Percentiles rank a stretch among this genome's conserved stretches.
phyloP scores from a whole-genome alignment of 1,139 yeast genomes.

The Meyerozyma sp. region DNA sequence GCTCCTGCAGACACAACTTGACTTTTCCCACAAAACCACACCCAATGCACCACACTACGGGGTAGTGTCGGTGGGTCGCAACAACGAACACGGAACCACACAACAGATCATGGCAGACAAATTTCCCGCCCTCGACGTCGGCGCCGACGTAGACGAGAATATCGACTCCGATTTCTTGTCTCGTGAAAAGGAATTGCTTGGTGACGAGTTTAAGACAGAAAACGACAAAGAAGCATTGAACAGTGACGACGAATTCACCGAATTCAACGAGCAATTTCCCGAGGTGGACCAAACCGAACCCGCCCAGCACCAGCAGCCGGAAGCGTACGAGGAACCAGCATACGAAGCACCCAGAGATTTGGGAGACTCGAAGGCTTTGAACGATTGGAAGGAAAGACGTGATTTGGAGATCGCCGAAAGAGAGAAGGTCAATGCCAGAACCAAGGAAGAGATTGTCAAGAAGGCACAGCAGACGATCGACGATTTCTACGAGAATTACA shows the following conservation, averaged over 20 bases:
- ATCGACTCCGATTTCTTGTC: constrained; percentile 61
- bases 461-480: constrained; percentile 87
- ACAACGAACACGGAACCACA: constrained; percentile 1
- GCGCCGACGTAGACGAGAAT: constrained; percentile 25
- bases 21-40: no score
- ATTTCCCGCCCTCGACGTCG: constrained; percentile 74
- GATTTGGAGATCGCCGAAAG: constrained; percentile 77
- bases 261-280: constrained; percentile 65
- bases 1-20: neutral
- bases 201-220: constrained; percentile 74
- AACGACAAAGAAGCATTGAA: constrained; percentile 54
- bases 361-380: constrained; percentile 53
- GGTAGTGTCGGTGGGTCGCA: neutral
- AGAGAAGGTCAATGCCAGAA: constrained; percentile 66
- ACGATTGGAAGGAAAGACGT: constrained; percentile 83
- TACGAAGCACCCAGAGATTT: constrained; percentile 14
- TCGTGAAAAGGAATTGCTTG: constrained; percentile 80
- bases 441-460: constrained; percentile 63
- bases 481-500: constrained; percentile 91
- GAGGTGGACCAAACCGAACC: constrained; percentile 34
- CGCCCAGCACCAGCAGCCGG: constrained; percentile 14
- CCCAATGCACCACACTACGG: neutral
- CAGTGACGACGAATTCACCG: constrained; percentile 56
- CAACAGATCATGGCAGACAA: constrained; percentile 63
- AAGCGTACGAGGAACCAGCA: constrained; percentile 13